Base-by-base conservation (phyloP, 2,329 filamentous ascomycete genomes). In the Colletotrichum noveboracense region DNA sequence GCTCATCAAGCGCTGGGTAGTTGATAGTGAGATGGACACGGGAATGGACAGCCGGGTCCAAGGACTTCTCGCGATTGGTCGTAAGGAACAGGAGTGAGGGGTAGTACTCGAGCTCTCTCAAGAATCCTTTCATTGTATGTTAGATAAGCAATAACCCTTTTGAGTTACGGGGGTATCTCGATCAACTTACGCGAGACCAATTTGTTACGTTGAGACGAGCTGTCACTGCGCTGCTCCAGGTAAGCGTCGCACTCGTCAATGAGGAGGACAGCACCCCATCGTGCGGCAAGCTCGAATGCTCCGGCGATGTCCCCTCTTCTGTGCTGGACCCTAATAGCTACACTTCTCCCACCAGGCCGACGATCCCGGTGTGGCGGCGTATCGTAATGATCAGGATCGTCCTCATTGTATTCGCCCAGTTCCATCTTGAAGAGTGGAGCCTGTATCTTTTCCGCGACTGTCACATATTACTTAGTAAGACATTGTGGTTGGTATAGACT, bases 11-110 rank as follows among this genome's bases (percentile, higher is more conserved):
- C 1, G 78, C 69, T 10, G 77, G 77, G 70, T 85, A 86, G 43
- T 84, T 81, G 1, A 87, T 78, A 0, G 79, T 82, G 4, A 89
- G 86, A 78, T 89, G 87, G 72, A 89, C 88, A 52, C 88, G 86
- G 64, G 84, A 87, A 48, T 87, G 85, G 77, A 89, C 87, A n/a
- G 88, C 88, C 10, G 80, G 80, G 77, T 89, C 88, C 70, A 89
- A 88, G 36, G 83, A 82, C 66, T 84, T 68, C 32, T 77, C 95
- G 2, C 95, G 92, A 82, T 98, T 98, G 4, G 96, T 98, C 0
- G 96, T 98, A 30, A 98, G 85, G 86, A 98, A 97, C 6, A 98
- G 84, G 69, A 98, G 97, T 5, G 96, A 96, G 81, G 97, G 94
- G 85, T 97, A 98, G 83, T 98, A 98, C 84, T 98, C 96, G 0